Conservation (phyloP, 1,284 basidiomycete genomes). For the Taiwanofungus camphoratus region DNA sequence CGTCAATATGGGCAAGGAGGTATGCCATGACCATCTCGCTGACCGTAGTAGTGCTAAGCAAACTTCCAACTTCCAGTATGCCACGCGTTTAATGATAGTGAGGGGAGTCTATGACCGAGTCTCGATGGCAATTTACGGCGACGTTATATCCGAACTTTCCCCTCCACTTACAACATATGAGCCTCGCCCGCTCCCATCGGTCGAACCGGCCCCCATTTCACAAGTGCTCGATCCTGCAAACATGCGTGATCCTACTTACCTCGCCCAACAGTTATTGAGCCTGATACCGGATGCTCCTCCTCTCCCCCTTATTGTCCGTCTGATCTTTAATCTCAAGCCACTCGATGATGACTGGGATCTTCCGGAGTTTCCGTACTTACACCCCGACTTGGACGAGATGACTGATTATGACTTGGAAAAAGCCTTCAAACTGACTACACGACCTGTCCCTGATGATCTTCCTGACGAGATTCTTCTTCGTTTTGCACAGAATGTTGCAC, state of each 20-base stretch:
- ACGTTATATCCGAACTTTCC: conserved; percentile 36
- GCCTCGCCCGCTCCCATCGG: conserved; percentile 32
- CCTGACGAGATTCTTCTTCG: conserved; percentile 38
- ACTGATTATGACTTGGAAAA: conserved; percentile 49
- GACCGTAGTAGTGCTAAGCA: not conserved
- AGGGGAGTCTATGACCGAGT: conserved; percentile 62
- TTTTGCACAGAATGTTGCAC: conserved; percentile 50
- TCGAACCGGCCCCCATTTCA: conserved; percentile 38
- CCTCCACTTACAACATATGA: conserved; percentile 25
- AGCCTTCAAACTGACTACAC: conserved; percentile 42
- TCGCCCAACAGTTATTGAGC: conserved; percentile 55
- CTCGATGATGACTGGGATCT: conserved; percentile 71
- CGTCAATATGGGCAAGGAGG: conserved; percentile 67
- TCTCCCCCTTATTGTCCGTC: conserved; percentile 53
- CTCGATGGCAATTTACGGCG: conserved; percentile 67
- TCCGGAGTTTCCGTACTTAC: conserved; percentile 63
- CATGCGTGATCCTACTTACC: conserved; percentile 47
- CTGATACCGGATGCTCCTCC: conserved; percentile 57
- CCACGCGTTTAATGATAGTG: conserved; percentile 74
- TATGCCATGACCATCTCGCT: conserved; percentile 27
- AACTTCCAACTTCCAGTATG: conserved; percentile 40
- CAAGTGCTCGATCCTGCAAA: conserved; percentile 54
- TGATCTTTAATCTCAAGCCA: conserved; percentile 74
- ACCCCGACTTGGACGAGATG: conserved; percentile 46
- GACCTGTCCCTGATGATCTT: conserved; percentile 53